These are phyloP conservation scores for Coemansia sp. DNA, from an alignment of 192 early-diverging fungal species.

Conservation along the genomic window DNA sequence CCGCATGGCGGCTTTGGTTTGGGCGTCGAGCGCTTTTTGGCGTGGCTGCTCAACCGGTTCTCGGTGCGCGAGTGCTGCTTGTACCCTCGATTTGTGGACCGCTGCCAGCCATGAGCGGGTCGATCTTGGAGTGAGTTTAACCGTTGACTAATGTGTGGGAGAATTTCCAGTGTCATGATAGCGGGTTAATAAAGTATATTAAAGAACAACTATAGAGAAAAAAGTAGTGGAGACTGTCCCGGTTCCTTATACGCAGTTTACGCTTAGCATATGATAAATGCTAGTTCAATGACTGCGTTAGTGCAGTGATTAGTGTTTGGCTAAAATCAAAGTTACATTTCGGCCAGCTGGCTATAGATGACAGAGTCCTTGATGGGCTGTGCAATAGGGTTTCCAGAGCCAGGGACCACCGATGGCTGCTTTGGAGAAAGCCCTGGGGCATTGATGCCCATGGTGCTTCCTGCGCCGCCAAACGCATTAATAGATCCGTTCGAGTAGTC, in stretches of 20 bases:
- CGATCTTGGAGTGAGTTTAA: background rate
- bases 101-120: constrained; percentile 70
- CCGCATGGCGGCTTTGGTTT: constrained; percentile 98
- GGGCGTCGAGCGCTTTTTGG: constrained; percentile 95
- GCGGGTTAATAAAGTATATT: no score
- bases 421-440: background rate
- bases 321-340: constrained; percentile 20
- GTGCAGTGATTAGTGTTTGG: background rate
- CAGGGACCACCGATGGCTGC: background rate
- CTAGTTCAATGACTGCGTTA: background rate
- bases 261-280: no score
- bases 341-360: constrained; percentile 22
- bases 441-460: constrained; percentile 36
- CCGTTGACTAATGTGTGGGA: background rate
- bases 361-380: constrained; percentile 37
- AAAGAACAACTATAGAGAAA: no score
- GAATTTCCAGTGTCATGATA: no score
- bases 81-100: constrained; percentile 90
- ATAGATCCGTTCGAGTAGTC: constrained; percentile 50
- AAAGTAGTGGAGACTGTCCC: no score
- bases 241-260: no score
- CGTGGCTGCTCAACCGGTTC: constrained; percentile 90
- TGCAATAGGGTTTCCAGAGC: constrained; percentile 18
- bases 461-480: constrained; percentile 52
- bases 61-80: constrained; percentile 88